Conservation (phyloP, 2,329 filamentous ascomycete species). For the Aspergillus pseudoterreus region DNA sequence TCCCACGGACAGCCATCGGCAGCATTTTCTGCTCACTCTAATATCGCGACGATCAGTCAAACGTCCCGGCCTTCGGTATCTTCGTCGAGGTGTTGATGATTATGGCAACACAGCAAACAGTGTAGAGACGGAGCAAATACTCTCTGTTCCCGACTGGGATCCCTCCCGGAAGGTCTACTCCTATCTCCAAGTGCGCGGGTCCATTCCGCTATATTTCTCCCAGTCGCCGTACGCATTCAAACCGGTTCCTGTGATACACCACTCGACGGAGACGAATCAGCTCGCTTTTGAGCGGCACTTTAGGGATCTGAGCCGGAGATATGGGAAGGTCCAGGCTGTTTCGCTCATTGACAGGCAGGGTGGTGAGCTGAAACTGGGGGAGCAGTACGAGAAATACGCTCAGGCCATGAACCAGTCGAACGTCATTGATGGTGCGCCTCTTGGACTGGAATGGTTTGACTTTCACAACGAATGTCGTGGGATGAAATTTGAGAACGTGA, state of each 20-base stretch:
- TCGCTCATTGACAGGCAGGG: conserved; percentile 88
- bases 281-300: conserved; percentile 79
- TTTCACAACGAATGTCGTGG: conserved; percentile 90
- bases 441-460: conserved; percentile 93
- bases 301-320: conserved; percentile 61
- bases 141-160: conserved; percentile 68
- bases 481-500: conserved; percentile 97
- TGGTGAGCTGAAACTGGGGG: conserved; percentile 73
- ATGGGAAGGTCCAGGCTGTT: conserved; percentile 73
- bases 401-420: conserved; percentile 63
- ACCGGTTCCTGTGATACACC: conserved; percentile 75
- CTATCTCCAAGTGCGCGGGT: conserved; percentile 83
- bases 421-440: conserved; percentile 46
- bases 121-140: conserved; percentile 92
- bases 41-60: conserved; percentile 87
- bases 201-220: conserved; percentile 91
- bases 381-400: conserved; percentile 69
- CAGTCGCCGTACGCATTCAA: conserved; percentile 93
- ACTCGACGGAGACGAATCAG: conserved; percentile 75
- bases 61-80: conserved; percentile 81
- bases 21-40: conserved; percentile 73
- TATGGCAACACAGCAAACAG: conserved; percentile 83
- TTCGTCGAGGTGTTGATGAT: conserved; percentile 86
- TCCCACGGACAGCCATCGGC: conserved; percentile 25
- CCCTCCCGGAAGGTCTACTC: conserved; percentile 65